Base-by-base conservation (phyloP, 768 basidiomycete species). In the Pholiota molesta region DNA sequence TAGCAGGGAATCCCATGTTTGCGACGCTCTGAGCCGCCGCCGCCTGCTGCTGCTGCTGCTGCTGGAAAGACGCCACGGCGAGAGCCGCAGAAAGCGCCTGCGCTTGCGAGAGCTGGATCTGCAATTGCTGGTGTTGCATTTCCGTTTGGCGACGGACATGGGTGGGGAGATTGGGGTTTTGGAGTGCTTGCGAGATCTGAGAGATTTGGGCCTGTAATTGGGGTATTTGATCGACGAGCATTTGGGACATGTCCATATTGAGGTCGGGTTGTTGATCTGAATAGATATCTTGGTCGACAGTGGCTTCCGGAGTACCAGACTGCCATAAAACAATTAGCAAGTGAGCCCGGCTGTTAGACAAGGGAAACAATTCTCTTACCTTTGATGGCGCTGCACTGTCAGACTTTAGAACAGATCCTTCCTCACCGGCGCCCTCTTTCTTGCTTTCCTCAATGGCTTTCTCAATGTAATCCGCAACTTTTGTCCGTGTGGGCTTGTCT, bases 191-290 rank as follows among this genome's bases (percentile, higher is more conserved):
- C 60, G 86, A 88, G 55, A 94, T 80, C 68, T 95, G 94, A n/a
- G 79, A 77, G 63, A 94, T 88, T 70, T 94, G 92, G 5, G 92
- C 92, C 74, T 95, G 94, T 17, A 95, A 78, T 71, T 92, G 88
- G 19, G 91, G 87, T 65, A 94, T 90, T 70, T 79, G 88, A 66
- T 90, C 87, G 33, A 86, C 85, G 67, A 92, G 79, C 77, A 88
- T 85, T 66, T 87, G 87, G 23, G 85, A 81, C 81, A 89, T 82
- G 71, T 90, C 91, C 72, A 90, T 80, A 68, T 81, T 80, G 51
- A 79, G 74, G 61, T 81, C 81, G n/a, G 87, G 82, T 68, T 90
- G 90, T 64, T 88, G 85, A 60, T 92, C 89, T 31, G 84, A 82
- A 69, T 89, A 92, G 63, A 89, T 84, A 65, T 91, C 90, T 71